Base-by-base conservation (phyloP, 805 yeast genomes). In the Ogataea pignaliae region DNA sequence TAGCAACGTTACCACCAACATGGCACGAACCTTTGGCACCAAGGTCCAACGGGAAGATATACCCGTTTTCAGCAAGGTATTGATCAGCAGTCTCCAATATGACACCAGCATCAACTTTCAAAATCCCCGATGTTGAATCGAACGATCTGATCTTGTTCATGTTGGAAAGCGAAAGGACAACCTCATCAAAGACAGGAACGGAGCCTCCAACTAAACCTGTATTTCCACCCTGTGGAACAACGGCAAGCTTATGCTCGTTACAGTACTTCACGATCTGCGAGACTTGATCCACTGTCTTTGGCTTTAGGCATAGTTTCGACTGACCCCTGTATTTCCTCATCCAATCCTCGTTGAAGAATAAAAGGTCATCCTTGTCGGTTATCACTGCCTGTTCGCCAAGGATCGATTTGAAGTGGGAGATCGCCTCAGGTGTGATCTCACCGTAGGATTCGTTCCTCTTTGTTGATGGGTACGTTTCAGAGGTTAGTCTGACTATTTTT, bases 1-100 rank as follows among this genome's bases (percentile, higher is more conserved):
- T 88, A 15, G 97, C 96, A 36, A 88, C 91, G 42, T 83, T 86
- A 52, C 97, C 98, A 54, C 97, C 97, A 49, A 91, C 83, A 55
- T 88, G 96, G 62, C 97, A 91, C 2, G 97, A 88, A 12, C 98
- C 98, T 68, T 90, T 90, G 33, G 98, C 97, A 45, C 98, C 98
- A 48, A 90, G 70, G 62, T 90, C 98, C 41, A 90, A 71, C 26
- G 98, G 98, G 74, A 89, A 90, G 43, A 90, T 86, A 66, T 85
- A 85, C 3, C 93, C 96, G n/a, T 79, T 69, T 45, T 88, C 93
- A 14, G 84, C 81, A 43, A 90, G 67, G 57, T 60, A 88, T 43
- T 73, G 73, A 66, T 90, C 97, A 11, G 96, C 96, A 52, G 70
- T 76, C 61, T 91, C 97, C 56, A 90, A 72, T 44, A 90, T 83